These are phyloP conservation scores for Tympanopsis confertula DNA, from an alignment of 2,329 filamentous ascomycete species.

Conservation along the genomic window DNA sequence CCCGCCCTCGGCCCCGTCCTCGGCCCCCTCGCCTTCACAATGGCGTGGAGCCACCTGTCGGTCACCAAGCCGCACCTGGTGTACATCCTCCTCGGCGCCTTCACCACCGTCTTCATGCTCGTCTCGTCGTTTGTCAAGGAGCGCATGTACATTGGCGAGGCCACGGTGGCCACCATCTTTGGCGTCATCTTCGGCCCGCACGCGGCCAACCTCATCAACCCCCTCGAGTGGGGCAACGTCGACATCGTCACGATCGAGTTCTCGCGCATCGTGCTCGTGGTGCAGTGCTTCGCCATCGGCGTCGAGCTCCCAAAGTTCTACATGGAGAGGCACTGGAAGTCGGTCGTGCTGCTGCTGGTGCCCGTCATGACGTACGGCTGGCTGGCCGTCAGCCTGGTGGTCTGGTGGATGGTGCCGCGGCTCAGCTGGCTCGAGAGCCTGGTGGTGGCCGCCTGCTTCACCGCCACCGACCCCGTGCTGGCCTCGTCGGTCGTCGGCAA, in stretches of 20 bases:
- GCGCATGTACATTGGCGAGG: constrained; percentile 95
- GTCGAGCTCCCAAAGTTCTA: constrained; percentile 87
- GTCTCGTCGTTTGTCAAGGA: constrained; percentile 98
- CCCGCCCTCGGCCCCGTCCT: no score
- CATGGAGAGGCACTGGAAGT: constrained; percentile 97
- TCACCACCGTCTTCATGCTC: constrained; percentile 96
- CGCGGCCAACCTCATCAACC: constrained; percentile 71
- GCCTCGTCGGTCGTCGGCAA: constrained; percentile 97
- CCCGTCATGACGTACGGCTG: constrained; percentile 97
- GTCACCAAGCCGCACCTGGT: constrained; percentile 95
- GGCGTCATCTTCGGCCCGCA: constrained; percentile 83
- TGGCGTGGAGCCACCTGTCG: constrained; percentile 71
- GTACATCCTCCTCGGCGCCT: constrained; percentile 94
- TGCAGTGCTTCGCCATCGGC: constrained; percentile 85
- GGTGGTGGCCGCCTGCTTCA: constrained; percentile 81
- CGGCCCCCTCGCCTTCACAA: constrained; percentile 19
- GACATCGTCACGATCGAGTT: constrained; percentile 84
- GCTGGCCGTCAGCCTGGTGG: constrained; percentile 82
- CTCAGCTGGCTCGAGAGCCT: constrained; percentile 85
- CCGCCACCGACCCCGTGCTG: constrained; percentile 90
- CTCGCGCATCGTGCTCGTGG: constrained; percentile 77
- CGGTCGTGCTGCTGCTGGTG: constrained; percentile 74
- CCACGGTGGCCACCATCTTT: constrained; percentile 80
- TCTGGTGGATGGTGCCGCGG: constrained; percentile 77
- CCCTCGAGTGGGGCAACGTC: constrained; percentile 64